These are phyloP conservation scores for Fusarium sp. DNA, from an alignment of 2,329 filamentous ascomycete species.

Conservation along the genomic window DNA sequence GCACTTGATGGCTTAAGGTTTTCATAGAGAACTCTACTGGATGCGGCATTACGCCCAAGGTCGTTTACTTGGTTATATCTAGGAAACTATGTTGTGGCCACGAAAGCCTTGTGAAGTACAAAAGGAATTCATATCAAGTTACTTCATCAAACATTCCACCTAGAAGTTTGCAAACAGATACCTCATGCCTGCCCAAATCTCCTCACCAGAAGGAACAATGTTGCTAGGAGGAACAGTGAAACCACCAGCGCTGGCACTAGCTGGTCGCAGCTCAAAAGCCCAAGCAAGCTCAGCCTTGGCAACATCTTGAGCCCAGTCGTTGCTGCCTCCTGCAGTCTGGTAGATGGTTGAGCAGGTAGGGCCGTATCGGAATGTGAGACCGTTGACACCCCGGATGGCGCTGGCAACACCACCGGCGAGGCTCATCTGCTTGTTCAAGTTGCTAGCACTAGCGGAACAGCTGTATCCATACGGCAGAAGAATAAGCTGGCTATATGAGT, in stretches of 20 bases:
- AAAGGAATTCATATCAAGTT: neutral
- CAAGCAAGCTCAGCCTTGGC: constrained; percentile 56
- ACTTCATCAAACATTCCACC: neutral
- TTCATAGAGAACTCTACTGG: no score
- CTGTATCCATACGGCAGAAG: constrained; percentile 70
- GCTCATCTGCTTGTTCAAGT: constrained; percentile 60
- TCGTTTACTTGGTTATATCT: neutral
- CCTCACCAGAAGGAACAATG: constrained; percentile 58
- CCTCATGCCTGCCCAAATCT: constrained; percentile 61
- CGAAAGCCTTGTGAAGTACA: neutral
- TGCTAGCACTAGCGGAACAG: constrained; percentile 60
- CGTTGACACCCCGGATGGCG: constrained; percentile 61
- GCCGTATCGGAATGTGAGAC: constrained; percentile 56
- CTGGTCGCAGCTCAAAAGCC: constrained; percentile 53
- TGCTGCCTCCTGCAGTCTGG: constrained; percentile 60
- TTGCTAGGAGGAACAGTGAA: constrained; percentile 34
- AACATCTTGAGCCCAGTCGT: constrained; percentile 60
- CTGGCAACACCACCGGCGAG: constrained; percentile 62
- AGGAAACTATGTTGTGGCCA: neutral
- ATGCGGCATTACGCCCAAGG: neutral
- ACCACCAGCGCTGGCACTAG: constrained; percentile 42
- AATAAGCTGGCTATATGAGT: constrained; percentile 72
- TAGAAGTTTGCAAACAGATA: constrained; percentile 26
- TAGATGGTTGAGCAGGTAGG: constrained; percentile 73
- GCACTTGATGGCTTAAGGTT: neutral